Evolutionary conservation across 2,329 filamentous ascomycete genomes (phyloP), one percentile per base, ranked within the genome.

Genomic region (Aspergillus ochraceus): DNA sequence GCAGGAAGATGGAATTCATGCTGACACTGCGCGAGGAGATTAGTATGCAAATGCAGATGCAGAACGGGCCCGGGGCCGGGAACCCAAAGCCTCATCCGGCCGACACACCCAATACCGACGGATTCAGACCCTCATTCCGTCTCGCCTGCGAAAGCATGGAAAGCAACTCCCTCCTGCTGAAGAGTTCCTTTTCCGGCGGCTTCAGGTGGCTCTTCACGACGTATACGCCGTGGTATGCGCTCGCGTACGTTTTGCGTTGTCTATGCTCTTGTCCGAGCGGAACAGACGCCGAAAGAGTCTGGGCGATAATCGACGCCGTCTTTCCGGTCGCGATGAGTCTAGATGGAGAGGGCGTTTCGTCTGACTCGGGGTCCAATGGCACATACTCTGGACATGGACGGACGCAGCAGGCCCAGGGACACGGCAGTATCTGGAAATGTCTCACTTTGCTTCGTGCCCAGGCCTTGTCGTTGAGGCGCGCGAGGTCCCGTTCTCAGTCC

Each of bases 1-100:
- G 39, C 10, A 32, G 32, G 52, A 54, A 54, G 30, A 54, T 54
- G 52, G 26, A 54, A 22, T 54, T 54, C 26, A 32, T 54, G 52
- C 20, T 54, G 19, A 1, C 20, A 20, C 24, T 47, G 12, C 52
- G 52, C 20, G 24, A 54, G 3, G 52, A 54, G 29, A 26, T 54
- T 12, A 29, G 29, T 10, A 42, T 17, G 39, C 36, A 32, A n/a
- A 47, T 3, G 24, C 5, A 19, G 39, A 47, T 3, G 24, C 39
- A 19, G 39, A 47, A 36, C 11, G 32, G 12, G 14, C 14, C 14
- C 32, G 32, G 11, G 32, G 2, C 2, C 32, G 32, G n/a, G n/a
- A 19, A 19, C 3, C n/a, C 2, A 1, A 29, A 53, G 9, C 5
- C 1, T 17, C 17, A 20, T 10, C 2, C 12, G 3, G 11, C 2